Base-by-base conservation (phyloP, 1,284 basidiomycete genomes). In the Athelia sp. region DNA sequence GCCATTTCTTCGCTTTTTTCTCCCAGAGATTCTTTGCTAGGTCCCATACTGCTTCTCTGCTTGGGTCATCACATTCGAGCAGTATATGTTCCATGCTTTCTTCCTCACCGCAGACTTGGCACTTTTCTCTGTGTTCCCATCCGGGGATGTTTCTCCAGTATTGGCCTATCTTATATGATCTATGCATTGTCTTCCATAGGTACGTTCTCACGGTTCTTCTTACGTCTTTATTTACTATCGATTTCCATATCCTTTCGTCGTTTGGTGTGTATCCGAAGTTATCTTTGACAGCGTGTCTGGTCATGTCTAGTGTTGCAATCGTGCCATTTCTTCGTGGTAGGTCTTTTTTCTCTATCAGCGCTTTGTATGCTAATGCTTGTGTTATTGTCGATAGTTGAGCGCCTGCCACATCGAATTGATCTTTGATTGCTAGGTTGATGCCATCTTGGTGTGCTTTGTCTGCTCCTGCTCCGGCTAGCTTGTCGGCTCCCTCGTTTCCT, bases 281-380 rank as follows among this genome's bases (percentile, higher is more conserved):
- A 3, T 50, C 22, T 43, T 54, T 46, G 1, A 54, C 47, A 10
- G 35, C 46, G 22, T 44, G 19, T 44, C 43, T 44, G 4, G 43
- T 26, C 10, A 44, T 44, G 23, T 44, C 43, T 15, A 44, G 19
- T 8, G 9, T 23, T 22, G 22, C 17, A 8, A 44, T n/a, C 8
- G 43, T 44, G 8, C n/a, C 15, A 4, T 1, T 15, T n/a, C 19
- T 36, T 29, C 2, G 1, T 46, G n/a, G 2, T 21, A 8, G 31
- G 29, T 50, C 29, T 4, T 3, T 50, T 22, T 9, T 22, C 29
- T 45, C 4, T 18, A 46, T 3, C 3, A 67, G 60, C 0, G 45
- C 63, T 35, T 51, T 42, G 50, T 68, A 69, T 2, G 60, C 59
- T 0, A 62, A 23, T 0, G 57, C 47, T 51, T 69, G 69, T 0